Evolutionary conservation across 148 eudicot species (phyloP), one percentile per base, ranked within the genome.

Genomic region (Bassia scoparia): DNA sequence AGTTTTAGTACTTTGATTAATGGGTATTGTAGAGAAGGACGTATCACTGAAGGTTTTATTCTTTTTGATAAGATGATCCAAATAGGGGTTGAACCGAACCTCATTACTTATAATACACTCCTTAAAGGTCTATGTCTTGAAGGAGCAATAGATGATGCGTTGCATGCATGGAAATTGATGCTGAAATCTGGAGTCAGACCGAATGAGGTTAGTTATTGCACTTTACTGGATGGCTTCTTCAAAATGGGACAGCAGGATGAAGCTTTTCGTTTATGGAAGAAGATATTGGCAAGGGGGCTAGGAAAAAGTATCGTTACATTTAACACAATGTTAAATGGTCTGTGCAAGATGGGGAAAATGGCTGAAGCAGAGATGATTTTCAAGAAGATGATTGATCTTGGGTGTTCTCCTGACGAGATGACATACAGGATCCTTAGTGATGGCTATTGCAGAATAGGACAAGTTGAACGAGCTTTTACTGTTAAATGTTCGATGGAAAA

Each of bases 311-410:
- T 48, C 55, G 43, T 85, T 77, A 61, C 78, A 55, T 87, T 81
- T 72, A 88, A 92, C 77, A 87, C 84, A 31, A 84, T 92, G 93
- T 77, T 91, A 67, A 87, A 81, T 79, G 98, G 98, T 55, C 77
- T 94, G 64, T 87, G 93, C 75, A 91, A 87, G 82, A 80, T 86
- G 83, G 93, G 89, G 37, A 87, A 85, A 68, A 83, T 89, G 81
- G 70, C 50, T 79, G 97, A 89, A 73, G 90, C 87, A 2, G 88
- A 87, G 79, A 70, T 76, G 69, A 50, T 93, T 63, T 75, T 90
- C 74, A 74, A 81, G 33, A 89, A 83, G 75, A 87, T 89, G 91
- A 82, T 81, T 76, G 84, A 88, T 77, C 58, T 85, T 59, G 90
- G 89, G n/a, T 89, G 78, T 80, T 78, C 85, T 67, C 89, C 89